Base-by-base conservation (phyloP, 2,329 filamentous ascomycete species). In the Intubia oerlemansii region DNA sequence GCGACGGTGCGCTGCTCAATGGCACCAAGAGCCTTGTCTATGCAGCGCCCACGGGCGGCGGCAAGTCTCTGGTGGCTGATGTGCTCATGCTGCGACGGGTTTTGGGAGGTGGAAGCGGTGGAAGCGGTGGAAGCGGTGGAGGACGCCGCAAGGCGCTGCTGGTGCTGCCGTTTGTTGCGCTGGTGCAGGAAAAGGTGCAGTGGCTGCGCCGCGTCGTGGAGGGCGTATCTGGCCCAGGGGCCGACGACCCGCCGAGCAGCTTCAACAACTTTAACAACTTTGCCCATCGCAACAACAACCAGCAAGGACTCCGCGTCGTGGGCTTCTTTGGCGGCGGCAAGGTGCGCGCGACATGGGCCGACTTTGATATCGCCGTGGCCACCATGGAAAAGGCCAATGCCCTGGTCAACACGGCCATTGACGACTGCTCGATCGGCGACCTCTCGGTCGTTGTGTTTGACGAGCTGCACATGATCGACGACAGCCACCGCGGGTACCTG, bases 361-460 rank as follows among this genome's bases (percentile, higher is more conserved):
- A 82, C 41, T 74, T 78, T 39, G 77, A 84, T 43, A 68, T 84
- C 41, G 77, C 69, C 2, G 64, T 82, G 23, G 82, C 77, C 50
- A 82, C 77, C 1, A 71, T 82, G 34, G 77, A 84, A 51, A 84
- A 82, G 64, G 76, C 76, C 30, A 84, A 82, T 41, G 62, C 70
- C 9, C 57, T 84, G 22, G 59, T 81, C 17, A 82, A 84, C 39
- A 54, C 62, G 14, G 71, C 75, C 10, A 77, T 82, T 37, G 70
- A 77, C 36, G 72, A 82, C 36, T 67, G 63, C 41, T 66, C 58
- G 4, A 61, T 80, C 34, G 52, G 57, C n/a, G 58, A 67, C 13
- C 51, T 84, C 24, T 65, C 62, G 26, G 54, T 70, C 9, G 64
- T 81, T 12, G 72, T 82, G 10, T 53, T 82, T 19, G 77, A 84